phyloP scores from a whole-genome alignment of 306 rosid species.

The Glycyrrhiza uralensis region DNA sequence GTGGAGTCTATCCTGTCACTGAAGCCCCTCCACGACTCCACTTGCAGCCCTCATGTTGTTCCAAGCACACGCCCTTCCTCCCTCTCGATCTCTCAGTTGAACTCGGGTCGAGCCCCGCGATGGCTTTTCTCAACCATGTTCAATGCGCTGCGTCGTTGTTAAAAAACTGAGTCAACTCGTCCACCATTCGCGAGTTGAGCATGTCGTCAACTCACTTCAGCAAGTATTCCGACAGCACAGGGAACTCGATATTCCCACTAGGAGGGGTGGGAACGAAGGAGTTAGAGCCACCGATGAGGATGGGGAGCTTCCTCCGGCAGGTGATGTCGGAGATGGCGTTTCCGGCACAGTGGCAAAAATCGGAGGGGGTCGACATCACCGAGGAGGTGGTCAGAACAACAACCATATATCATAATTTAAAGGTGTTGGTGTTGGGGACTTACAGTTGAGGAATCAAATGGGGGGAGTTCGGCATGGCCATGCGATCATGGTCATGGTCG shows the following conservation, averaged over 20 bases:
- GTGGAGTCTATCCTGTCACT: too few relatives aligned
- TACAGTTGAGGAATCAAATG: too few relatives aligned
- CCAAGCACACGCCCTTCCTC: too few relatives aligned
- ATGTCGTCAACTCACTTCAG: conserved; percentile 79
- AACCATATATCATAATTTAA: too few relatives aligned
- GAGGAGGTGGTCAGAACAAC: too few relatives aligned
- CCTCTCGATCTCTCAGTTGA: too few relatives aligned
- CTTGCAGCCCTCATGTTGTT: too few relatives aligned
- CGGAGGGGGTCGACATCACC: conserved; percentile 63
- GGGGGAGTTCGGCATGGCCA: too few relatives aligned
- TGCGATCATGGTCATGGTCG: too few relatives aligned
- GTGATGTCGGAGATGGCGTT: conserved; percentile 33
- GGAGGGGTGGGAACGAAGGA: conserved; percentile 72
- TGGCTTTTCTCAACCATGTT: conserved; percentile 70
- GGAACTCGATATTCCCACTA: conserved; percentile 56
- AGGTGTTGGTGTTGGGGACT: too few relatives aligned
- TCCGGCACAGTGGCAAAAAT: conserved; percentile 50
- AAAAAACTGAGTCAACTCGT: conserved; percentile 74
- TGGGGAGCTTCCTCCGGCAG: conserved; percentile 47
- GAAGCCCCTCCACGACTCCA: too few relatives aligned
- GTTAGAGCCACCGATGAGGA: conserved; percentile 86
- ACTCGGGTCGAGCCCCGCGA: conserved; percentile 93
- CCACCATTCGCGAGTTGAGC: conserved; percentile 77
- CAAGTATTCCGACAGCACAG: conserved; percentile 51
- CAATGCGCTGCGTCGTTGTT: conserved; percentile 30